Conservation (phyloP, 192 early-diverging fungal genomes). For the Rhizophagus prolifer region DNA sequence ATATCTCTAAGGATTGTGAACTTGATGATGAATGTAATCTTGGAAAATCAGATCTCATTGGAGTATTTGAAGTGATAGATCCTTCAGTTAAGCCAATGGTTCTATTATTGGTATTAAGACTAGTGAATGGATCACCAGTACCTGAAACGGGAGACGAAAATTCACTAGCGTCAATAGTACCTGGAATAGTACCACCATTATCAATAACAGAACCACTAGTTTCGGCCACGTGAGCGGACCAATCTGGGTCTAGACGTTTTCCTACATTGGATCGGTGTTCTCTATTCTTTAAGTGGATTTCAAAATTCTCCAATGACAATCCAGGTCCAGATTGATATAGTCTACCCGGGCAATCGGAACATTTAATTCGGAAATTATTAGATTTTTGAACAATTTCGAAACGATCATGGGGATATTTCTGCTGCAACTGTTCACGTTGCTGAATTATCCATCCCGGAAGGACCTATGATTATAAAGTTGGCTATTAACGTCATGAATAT, state of each 20-base stretch:
- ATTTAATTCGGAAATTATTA: constrained; percentile 39
- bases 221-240: not conserved
- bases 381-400: constrained; percentile 48
- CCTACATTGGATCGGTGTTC: constrained; percentile 32
- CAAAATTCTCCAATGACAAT: constrained; percentile 49
- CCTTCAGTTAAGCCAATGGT: not conserved
- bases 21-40: not conserved
- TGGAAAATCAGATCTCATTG: not conserved
- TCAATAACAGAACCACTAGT: not conserved
- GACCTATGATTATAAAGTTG: constrained; percentile 12
- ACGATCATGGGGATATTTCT: constrained; percentile 46
- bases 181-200: not conserved
- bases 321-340: constrained; percentile 50
- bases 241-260: constrained; percentile 22
- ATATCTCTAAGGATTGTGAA: not conserved
- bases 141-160: not conserved
- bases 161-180: not conserved
- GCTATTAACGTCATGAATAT: not conserved
- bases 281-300: constrained; percentile 52
- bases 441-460: constrained; percentile 43
- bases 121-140: not conserved
- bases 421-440: constrained; percentile 32
- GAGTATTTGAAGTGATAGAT: not conserved
- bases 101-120: not conserved
- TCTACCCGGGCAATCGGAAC: constrained; percentile 52